Conservation (phyloP, 2,329 filamentous ascomycete genomes). For the Fusarium tjaetaba region DNA sequence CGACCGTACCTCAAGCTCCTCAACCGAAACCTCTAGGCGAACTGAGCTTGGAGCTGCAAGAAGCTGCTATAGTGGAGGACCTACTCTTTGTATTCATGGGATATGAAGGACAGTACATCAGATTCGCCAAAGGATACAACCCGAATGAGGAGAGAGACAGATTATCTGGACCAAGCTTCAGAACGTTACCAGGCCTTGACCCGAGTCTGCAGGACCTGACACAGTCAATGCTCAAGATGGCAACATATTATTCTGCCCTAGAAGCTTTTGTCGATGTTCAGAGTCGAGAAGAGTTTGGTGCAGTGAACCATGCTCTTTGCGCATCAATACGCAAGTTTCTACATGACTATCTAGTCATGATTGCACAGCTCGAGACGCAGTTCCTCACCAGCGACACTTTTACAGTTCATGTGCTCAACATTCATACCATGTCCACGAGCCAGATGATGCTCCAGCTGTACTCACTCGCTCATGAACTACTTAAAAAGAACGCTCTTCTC, state of each 20-base stretch:
- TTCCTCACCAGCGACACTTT: slow-evolving; percentile 89
- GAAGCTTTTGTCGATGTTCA: slow-evolving; percentile 95
- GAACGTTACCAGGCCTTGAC: slow-evolving; percentile 83
- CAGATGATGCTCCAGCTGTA: slow-evolving; percentile 95
- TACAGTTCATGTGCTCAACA: slow-evolving; percentile 90
- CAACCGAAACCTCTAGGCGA: slow-evolving; percentile 74
- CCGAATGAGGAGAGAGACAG: slow-evolving; percentile 87
- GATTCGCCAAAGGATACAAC: slow-evolving; percentile 84
- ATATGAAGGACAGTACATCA: slow-evolving; percentile 97
- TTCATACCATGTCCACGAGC: slow-evolving; percentile 88
- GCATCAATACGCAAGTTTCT: slow-evolving; percentile 92
- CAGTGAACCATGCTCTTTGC: slow-evolving; percentile 94
- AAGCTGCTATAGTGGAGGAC: slow-evolving; percentile 88
- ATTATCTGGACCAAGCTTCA: slow-evolving; percentile 82
- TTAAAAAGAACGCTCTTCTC: slow-evolving; percentile 87
- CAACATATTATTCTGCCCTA: slow-evolving; percentile 90
- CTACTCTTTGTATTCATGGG: slow-evolving; percentile 97
- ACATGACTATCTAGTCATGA: slow-evolving; percentile 92
- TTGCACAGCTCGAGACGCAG: slow-evolving; percentile 93
- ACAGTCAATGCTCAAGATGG: slow-evolving; percentile 89
- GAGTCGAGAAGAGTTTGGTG: slow-evolving; percentile 90
- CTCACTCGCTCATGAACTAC: slow-evolving; percentile 83
- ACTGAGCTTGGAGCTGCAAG: slow-evolving; percentile 82
- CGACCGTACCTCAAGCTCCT: slow-evolving; percentile 77
- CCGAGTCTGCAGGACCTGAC: slow-evolving; percentile 91